Percentiles rank a stretch among this genome's conserved stretches.
These are phyloP conservation scores for Boehmeria nivea DNA, from an alignment of 306 rosid species.

Conservation along the genomic window DNA sequence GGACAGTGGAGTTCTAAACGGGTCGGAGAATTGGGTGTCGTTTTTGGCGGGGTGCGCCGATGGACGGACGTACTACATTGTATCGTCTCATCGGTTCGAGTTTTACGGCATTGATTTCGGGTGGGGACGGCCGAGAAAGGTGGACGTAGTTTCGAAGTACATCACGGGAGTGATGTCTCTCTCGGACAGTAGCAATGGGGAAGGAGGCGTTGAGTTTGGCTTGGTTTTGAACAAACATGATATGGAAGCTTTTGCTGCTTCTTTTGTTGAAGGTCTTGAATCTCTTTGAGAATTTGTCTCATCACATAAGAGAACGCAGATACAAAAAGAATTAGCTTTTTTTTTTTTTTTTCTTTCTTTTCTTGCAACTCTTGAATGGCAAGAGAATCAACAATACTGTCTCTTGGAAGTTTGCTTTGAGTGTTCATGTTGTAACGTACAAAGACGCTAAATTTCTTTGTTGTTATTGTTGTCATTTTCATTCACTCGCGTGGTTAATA, in stretches of 20 bases:
- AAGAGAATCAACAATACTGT: too few relatives aligned
- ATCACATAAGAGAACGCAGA: too few relatives aligned
- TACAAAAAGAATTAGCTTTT: too few relatives aligned
- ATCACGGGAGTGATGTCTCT: slow-evolving; percentile 8
- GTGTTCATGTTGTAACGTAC: too few relatives aligned
- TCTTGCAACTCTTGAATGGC: too few relatives aligned
- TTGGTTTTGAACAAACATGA: slow-evolving; percentile 1
- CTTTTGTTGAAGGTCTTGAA: slow-evolving; percentile 15
- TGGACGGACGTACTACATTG: neutral
- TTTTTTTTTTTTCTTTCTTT: too few relatives aligned
- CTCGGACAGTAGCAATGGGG: slow-evolving; percentile 18
- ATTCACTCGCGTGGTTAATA: too few relatives aligned
- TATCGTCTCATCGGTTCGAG: slow-evolving; percentile 33
- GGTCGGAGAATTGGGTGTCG: slow-evolving; percentile 11
- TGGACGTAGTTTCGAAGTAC: slow-evolving; percentile 26
- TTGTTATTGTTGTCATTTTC: too few relatives aligned
- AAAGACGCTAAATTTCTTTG: too few relatives aligned
- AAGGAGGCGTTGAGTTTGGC: slow-evolving; percentile 28
- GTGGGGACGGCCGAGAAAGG: slow-evolving; percentile 40
- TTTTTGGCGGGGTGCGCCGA: neutral
- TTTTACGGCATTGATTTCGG: slow-evolving; percentile 41
- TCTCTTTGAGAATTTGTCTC: too few relatives aligned
- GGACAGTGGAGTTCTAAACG: too few relatives aligned
- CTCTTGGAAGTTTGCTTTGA: too few relatives aligned
- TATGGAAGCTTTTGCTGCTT: slow-evolving; percentile 21